These are phyloP conservation scores for Moricandia moricandioides DNA, from an alignment of 345 rosid species.

Conservation along the genomic window DNA sequence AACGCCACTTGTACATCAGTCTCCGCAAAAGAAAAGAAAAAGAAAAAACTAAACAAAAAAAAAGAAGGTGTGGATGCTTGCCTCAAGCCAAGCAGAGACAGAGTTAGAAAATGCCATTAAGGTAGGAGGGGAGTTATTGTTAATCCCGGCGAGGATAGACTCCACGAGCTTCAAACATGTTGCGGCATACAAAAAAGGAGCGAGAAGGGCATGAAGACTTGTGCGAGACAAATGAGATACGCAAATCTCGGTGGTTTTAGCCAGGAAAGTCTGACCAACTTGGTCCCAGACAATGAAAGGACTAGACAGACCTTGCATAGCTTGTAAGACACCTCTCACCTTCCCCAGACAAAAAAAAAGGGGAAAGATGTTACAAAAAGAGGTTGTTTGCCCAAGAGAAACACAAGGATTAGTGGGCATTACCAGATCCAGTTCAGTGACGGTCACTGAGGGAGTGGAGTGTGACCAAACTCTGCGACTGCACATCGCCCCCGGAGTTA, in stretches of 20 bases:
- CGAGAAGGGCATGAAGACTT: constrained; percentile 57
- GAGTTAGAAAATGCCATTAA: constrained; percentile 69
- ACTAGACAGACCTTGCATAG: constrained; percentile 77
- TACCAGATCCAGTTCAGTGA: constrained; percentile 64
- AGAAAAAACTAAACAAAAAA: too few species aligned
- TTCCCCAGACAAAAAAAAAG: too few species aligned
- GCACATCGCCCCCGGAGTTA: constrained; percentile 20
- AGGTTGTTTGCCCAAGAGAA: not conserved
- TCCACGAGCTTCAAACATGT: constrained; percentile 77
- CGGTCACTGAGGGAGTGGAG: constrained; percentile 37
- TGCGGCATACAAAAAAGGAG: constrained; percentile 64
- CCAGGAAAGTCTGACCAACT: constrained; percentile 39
- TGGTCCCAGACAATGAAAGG: constrained; percentile 65
- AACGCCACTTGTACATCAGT: constrained; percentile 29
- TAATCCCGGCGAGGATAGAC: constrained; percentile 40
- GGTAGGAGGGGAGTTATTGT: constrained; percentile 45
- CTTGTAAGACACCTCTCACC: constrained; percentile 64
- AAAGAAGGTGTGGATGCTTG: constrained; percentile 16
- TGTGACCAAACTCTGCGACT: constrained; percentile 14
- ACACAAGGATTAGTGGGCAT: not conserved
- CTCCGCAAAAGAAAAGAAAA: not conserved
- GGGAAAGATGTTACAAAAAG: not conserved
- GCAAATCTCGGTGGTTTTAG: constrained; percentile 48
- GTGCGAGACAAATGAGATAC: constrained; percentile 67
- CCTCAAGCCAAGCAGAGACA: constrained; percentile 75